Base-by-base conservation (phyloP, 106 monocot genomes). In the Narthecium ossifragum region DNA sequence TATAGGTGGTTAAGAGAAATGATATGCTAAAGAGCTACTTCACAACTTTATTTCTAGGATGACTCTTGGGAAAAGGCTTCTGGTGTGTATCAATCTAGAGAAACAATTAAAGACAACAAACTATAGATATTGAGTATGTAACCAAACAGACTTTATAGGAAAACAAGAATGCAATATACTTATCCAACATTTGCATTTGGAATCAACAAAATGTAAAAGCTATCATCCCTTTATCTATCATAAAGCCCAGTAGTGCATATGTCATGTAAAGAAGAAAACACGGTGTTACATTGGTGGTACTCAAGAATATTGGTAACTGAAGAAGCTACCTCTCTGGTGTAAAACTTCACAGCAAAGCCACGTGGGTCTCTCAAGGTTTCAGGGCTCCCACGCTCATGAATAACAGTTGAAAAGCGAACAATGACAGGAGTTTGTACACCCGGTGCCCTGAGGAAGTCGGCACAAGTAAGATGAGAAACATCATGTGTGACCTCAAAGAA, bases 401-500 rank as follows among this genome's bases (percentile, higher is more conserved):
- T 88, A 26, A 88, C 88, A 27, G 88, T 88, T 23, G 88, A 88
- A 53, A 88, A 88, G 36, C 88, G 80, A 31, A 83, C 88, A 34
- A 88, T 88, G 7, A 84, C 49, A 0, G 88, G 88, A 15, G 88
- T 88, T 52, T 84, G 88, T 4, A 88, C 88, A 1, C 88, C 84
- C 3, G 83, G 88, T 12, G 77, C 70, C 6, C 88, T 83, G 23
- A 88, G 84, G 59, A 88, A 88, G 57, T 88, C 88, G 12, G 88
- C 88, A 62, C 88, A 88, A 33, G 88, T 84, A 2, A 88, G 77
- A 54, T 88, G 79, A 58, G 88, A 63, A 21, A 88, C 26, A 59
- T 88, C 88, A 65, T 88, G 88, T 15, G 88, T 88, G 52, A 88
- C 88, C 80, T 88, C 84, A 50, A 88, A 88, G 74, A 88, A 88